Percentiles rank a stretch among this genome's conserved stretches.
phyloP scores from a whole-genome alignment of 805 yeast genomes.

The Lipomyces lipofer region DNA sequence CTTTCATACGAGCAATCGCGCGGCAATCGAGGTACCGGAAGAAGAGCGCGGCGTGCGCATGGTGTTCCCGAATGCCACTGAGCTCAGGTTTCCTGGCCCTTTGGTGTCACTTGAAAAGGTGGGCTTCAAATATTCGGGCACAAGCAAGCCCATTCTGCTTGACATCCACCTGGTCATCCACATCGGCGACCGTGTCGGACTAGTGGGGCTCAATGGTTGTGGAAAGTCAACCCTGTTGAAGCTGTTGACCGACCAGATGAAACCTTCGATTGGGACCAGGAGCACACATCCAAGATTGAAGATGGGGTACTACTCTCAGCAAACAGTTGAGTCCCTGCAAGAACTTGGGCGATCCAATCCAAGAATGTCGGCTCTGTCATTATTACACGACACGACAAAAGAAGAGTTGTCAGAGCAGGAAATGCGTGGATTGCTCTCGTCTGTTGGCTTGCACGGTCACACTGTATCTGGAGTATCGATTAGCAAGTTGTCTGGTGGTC shows the following conservation, averaged over 20 bases:
- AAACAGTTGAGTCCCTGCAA: background rate
- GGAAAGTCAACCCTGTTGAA: slow-evolving; percentile 71
- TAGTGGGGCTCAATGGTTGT: slow-evolving; percentile 74
- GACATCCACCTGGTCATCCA: slow-evolving; percentile 46
- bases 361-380: background rate
- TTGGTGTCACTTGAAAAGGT: background rate
- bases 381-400: background rate
- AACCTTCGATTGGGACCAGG: slow-evolving; percentile 30
- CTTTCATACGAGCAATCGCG: background rate
- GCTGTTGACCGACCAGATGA: slow-evolving; percentile 52
- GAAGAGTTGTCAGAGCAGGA: background rate
- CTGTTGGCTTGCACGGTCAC: background rate
- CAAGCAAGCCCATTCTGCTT: slow-evolving; percentile 39
- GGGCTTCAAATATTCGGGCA: background rate
- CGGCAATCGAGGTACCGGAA: background rate
- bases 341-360: background rate
- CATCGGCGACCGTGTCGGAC: slow-evolving; percentile 52
- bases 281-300: background rate
- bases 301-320: slow-evolving; percentile 4
- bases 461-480: background rate
- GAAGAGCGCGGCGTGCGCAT: background rate
- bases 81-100: background rate
- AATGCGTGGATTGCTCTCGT: background rate
- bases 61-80: background rate
- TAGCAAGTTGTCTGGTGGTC: slow-evolving; percentile 1